Conservation (phyloP, 75 land plant genomes). For the Picea sitchensis region DNA sequence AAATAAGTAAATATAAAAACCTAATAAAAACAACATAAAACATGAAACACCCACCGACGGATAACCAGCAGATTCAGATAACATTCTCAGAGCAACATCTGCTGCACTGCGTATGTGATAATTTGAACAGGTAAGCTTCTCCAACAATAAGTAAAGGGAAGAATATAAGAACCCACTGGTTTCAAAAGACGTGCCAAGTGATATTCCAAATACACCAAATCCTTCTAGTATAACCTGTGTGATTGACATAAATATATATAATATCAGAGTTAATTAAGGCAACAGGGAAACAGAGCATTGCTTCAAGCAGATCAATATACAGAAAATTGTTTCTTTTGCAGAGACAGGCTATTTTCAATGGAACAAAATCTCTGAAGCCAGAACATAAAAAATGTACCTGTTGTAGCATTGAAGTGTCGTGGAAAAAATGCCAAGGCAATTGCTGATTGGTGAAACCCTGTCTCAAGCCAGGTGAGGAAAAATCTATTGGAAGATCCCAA, state of each 20-base stretch:
- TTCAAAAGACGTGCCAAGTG: conserved; percentile 66
- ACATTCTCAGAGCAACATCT: conserved; percentile 54
- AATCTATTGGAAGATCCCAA: conserved; percentile 78
- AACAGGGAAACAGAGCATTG: not conserved
- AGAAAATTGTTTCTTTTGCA: not conserved
- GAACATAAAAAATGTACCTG: conserved; percentile 47
- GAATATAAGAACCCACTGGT: conserved; percentile 67
- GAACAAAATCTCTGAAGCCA: not conserved
- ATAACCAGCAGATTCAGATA: conserved; percentile 58
- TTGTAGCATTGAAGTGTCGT: conserved; percentile 74
- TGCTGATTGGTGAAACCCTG: conserved; percentile 19
- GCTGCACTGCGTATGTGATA: conserved; percentile 53
- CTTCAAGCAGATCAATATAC: not conserved
- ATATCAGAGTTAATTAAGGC: not conserved
- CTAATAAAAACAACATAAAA: not conserved
- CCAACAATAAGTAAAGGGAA: conserved; percentile 71
- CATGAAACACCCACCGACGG: conserved; percentile 44
- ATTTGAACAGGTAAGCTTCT: conserved; percentile 68
- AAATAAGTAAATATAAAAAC: not conserved
- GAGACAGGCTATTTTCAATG: not conserved
- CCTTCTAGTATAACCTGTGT: conserved; percentile 89
- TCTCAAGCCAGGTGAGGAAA: conserved; percentile 12
- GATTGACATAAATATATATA: not conserved
- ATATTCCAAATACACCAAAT: conserved; percentile 70
- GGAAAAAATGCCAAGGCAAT: conserved; percentile 39